Evolutionary conservation across 495 filamentous ascomycete species (phyloP).

Genomic region (Xylaria venustula): DNA sequence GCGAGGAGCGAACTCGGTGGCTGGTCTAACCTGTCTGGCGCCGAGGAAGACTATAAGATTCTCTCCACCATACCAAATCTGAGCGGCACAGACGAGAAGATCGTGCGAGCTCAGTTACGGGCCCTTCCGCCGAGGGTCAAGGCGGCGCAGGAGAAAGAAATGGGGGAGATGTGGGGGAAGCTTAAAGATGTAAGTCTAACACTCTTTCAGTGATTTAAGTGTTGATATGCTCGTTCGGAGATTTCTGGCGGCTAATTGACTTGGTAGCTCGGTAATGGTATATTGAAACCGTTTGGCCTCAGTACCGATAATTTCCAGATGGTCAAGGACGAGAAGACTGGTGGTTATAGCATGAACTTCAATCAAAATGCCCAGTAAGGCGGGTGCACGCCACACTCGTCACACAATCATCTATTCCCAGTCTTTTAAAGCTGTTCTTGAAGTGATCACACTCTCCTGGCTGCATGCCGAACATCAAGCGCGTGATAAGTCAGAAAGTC

Average conservation of each 20-base stretch:
- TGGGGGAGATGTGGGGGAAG: slow-evolving; percentile 95
- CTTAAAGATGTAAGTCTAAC: slow-evolving; percentile 69
- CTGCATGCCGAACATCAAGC: no score
- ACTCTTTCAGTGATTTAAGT: not conserved
- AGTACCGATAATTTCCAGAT: slow-evolving; percentile 93
- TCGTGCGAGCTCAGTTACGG: slow-evolving; percentile 63
- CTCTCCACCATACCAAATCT: slow-evolving; percentile 59
- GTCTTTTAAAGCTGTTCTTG: no score
- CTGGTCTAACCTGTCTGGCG: slow-evolving; percentile 80
- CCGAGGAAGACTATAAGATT: slow-evolving; percentile 71
- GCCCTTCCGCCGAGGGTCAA: slow-evolving; percentile 66
- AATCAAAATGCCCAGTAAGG: slow-evolving; percentile 17
- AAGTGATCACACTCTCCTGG: no score
- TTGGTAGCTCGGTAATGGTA: slow-evolving; percentile 74
- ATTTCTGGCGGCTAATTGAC: not conserved
- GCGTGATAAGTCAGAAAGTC: no score
- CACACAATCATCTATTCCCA: no score
- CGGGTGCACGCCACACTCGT: not conserved
- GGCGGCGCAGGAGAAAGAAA: slow-evolving; percentile 77
- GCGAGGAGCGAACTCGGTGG: slow-evolving; percentile 67
- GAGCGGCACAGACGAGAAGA: slow-evolving; percentile 58
- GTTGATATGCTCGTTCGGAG: not conserved
- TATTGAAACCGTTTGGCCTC: slow-evolving; percentile 89
- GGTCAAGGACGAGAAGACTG: slow-evolving; percentile 82
- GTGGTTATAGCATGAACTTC: slow-evolving; percentile 92